Conservation (phyloP, 2,329 filamentous ascomycete species). For the Colletotrichum eremochloae region DNA sequence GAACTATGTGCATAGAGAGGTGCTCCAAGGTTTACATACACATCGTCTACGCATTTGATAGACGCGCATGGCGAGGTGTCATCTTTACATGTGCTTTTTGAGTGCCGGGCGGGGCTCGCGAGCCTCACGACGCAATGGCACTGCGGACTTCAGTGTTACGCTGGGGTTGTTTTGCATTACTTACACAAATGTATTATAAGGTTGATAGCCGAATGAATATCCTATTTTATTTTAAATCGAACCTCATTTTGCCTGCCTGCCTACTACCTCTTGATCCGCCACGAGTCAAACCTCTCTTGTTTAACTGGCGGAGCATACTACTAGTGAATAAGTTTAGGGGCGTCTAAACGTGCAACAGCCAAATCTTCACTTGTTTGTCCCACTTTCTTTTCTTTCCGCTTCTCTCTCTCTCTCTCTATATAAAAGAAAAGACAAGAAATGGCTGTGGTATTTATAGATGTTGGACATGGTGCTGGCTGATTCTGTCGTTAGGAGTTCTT, state of each 20-base stretch:
- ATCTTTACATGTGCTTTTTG: background rate
- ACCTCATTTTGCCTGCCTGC: background rate
- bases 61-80: background rate
- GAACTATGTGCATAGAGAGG: background rate
- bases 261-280: background rate
- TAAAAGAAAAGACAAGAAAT: background rate
- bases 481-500: background rate
- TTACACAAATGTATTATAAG: background rate
- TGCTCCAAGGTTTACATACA: background rate
- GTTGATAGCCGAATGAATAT: background rate
- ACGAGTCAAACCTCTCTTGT: background rate
- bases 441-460: background rate
- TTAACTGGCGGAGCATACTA: background rate
- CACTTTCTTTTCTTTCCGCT: no score
- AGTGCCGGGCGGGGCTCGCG: background rate
- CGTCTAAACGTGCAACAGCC: background rate
- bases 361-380: background rate
- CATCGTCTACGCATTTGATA: background rate
- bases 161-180: no score
- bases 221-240: no score
- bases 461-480: background rate
- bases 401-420: no score
- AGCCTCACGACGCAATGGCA: background rate
- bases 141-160: no score
- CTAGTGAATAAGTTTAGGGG: background rate